Conservation (phyloP, 108 stramenopile genomes). For the Nannochloropsis oceanica region DNA sequence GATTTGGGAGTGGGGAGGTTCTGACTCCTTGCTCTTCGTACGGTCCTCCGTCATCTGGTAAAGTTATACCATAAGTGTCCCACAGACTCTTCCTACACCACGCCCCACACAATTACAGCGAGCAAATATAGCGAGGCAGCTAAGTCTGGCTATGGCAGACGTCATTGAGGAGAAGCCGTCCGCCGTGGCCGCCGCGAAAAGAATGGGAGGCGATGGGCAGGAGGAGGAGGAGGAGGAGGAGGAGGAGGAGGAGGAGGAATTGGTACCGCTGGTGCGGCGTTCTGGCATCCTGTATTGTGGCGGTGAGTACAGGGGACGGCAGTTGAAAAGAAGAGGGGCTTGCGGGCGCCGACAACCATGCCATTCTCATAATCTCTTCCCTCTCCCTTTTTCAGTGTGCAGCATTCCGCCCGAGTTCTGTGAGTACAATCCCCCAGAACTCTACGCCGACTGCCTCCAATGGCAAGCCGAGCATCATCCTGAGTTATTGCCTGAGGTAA, state of each 20-base stretch:
- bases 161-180: too few relatives aligned
- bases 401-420: slow-evolving; percentile 88
- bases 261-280: neutral
- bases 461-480: slow-evolving; percentile 18
- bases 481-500: neutral
- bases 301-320: neutral
- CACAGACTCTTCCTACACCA: too few relatives aligned
- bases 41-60: too few relatives aligned
- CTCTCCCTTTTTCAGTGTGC: slow-evolving; percentile 59
- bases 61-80: too few relatives aligned
- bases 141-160: too few relatives aligned
- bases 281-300: neutral
- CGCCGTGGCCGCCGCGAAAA: too few relatives aligned
- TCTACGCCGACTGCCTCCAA: slow-evolving; percentile 46
- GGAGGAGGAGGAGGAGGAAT: neutral
- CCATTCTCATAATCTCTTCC: neutral
- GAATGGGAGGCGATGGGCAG: too few relatives aligned
- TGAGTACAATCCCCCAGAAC: slow-evolving; percentile 57
- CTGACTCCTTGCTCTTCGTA: too few relatives aligned
- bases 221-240: neutral
- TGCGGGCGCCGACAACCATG: neutral
- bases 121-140: too few relatives aligned
- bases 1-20: too few relatives aligned
- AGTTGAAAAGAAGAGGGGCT: neutral
- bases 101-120: too few relatives aligned